Percentiles rank a stretch among this genome's conserved stretches.
Conservation (phyloP, 441 rosid species). For the Geranium incanum region DNA sequence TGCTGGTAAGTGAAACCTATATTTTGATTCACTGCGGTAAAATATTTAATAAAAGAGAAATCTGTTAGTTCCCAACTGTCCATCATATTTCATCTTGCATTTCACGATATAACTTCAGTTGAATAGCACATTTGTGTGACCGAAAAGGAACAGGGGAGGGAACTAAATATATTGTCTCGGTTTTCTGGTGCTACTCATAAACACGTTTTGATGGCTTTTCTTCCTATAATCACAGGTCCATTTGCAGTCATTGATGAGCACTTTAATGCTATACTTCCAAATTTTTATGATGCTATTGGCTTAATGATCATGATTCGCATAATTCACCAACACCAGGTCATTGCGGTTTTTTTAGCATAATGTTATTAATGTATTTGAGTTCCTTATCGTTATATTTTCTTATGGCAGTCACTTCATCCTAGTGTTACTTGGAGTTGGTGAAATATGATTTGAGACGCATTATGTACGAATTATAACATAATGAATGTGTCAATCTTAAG, state of each 20-base stretch:
- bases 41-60: neutral
- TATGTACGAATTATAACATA: neutral
- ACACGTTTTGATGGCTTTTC: constrained; percentile 3
- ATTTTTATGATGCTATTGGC: constrained; percentile 95
- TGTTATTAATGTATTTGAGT: neutral
- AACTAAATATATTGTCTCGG: neutral
- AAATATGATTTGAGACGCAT: neutral
- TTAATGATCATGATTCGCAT: constrained; percentile 98
- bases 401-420: neutral
- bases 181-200: neutral
- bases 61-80: constrained; percentile 2
- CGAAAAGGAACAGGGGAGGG: neutral
- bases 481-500: neutral
- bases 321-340: constrained; percentile 95
- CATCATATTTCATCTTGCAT: constrained; percentile 1
- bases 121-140: neutral
- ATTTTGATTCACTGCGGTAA: neutral
- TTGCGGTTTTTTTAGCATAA: constrained; percentile 9
- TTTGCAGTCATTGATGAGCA: constrained; percentile 95
- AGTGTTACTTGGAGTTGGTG: neutral
- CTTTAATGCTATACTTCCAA: constrained; percentile 74
- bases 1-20: constrained; percentile 44
- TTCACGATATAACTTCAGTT: neutral
- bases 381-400: neutral
- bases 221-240: constrained; percentile 57